Conservation (phyloP, 306 rosid species). For the Quercus variabilis region DNA sequence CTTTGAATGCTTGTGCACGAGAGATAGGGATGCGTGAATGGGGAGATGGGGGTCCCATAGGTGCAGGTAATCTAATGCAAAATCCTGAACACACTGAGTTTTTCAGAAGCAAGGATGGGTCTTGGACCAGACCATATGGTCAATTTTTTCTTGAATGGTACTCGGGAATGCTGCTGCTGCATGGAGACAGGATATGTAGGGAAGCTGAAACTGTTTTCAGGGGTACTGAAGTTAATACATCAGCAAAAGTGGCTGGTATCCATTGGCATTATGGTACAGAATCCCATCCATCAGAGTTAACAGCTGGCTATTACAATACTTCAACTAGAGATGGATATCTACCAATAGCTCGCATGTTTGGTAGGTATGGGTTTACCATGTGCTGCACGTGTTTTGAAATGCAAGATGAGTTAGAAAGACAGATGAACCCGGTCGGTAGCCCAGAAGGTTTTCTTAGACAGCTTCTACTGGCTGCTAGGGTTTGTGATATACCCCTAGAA, state of each 20-base stretch:
- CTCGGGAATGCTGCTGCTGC: conserved; percentile 73
- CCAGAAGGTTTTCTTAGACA: conserved; percentile 84
- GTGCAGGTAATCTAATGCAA: conserved; percentile 55
- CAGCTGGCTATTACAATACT: conserved; percentile 85
- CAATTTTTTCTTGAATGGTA: conserved; percentile 84
- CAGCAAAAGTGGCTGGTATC: conserved; percentile 67
- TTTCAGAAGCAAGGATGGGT: conserved; percentile 51
- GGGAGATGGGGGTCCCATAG: conserved; percentile 74
- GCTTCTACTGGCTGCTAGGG: conserved; percentile 74
- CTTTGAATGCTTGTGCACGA: conserved; percentile 69
- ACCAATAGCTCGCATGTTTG: conserved; percentile 74
- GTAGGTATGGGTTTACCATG: conserved; percentile 60
- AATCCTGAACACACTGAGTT: conserved; percentile 45
- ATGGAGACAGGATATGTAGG: conserved; percentile 81
- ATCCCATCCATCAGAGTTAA: conserved; percentile 86
- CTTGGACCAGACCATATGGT: conserved; percentile 66
- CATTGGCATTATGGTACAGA: conserved; percentile 66
- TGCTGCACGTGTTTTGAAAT: conserved; percentile 88
- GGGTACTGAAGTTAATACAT: conserved; percentile 55
- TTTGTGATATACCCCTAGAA: conserved; percentile 68
- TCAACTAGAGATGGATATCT: conserved; percentile 61
- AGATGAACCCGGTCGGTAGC: conserved; percentile 55
- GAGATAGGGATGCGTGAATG: conserved; percentile 68
- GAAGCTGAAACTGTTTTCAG: conserved; percentile 77
- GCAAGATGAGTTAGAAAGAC: conserved; percentile 46